Conservation (phyloP, 495 filamentous ascomycete species). For the Daldinia grandis region DNA sequence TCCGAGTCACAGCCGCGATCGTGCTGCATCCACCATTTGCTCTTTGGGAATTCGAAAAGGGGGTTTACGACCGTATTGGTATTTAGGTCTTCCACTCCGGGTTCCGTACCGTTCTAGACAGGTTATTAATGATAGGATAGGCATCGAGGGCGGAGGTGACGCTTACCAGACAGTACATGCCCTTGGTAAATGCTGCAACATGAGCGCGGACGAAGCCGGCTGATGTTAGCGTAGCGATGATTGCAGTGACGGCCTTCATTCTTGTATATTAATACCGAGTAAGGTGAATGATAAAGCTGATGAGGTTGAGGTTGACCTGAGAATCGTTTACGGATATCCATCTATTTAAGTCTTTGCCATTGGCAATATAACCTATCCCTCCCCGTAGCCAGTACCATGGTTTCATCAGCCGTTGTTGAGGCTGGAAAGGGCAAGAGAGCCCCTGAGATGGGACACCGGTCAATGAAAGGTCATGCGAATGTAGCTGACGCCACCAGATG, state of each 20-base stretch:
- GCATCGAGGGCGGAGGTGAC: neutral
- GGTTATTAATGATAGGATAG: neutral
- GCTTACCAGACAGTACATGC: slow-evolving; percentile 58
- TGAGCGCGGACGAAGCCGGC: slow-evolving; percentile 47
- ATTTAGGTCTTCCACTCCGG: slow-evolving; percentile 50
- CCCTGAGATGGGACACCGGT: neutral
- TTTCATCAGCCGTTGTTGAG: neutral
- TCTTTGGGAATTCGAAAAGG: slow-evolving; percentile 52
- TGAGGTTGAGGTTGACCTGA: neutral
- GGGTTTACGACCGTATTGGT: slow-evolving; percentile 55
- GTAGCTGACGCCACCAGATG: slow-evolving; percentile 21
- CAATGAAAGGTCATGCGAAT: slow-evolving; percentile 8
- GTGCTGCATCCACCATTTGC: slow-evolving; percentile 63
- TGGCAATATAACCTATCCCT: neutral
- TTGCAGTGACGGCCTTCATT: slow-evolving; percentile 13
- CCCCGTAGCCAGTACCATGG: neutral
- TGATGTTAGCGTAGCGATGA: slow-evolving; percentile 39
- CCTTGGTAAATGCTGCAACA: slow-evolving; percentile 54
- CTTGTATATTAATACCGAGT: neutral
- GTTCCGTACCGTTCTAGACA: slow-evolving; percentile 42
- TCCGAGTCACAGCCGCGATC: slow-evolving; percentile 56
- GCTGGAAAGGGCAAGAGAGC: neutral
- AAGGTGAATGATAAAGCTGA: neutral
- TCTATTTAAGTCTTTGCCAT: neutral
- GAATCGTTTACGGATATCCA: neutral